Evolutionary conservation across 306 rosid genomes (phyloP), one percentile per base, ranked within the genome.

Genomic region (Carpinus fangiana): DNA sequence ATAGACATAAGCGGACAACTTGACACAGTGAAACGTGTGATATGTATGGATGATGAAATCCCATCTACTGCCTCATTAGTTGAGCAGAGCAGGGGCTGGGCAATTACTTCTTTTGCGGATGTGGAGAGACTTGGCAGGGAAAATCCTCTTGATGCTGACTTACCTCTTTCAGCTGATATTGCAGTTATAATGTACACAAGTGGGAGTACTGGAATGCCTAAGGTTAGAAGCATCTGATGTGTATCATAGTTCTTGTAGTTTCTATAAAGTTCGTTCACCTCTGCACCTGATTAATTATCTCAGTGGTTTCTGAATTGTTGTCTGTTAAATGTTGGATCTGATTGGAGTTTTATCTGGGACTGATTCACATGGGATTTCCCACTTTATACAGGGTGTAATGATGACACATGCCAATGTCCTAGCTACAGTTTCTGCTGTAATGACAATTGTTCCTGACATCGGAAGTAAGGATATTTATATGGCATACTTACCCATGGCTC

Each of bases 121-220:
- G 97, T 96, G 59, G 90, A 84, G 84, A 84, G 16, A 78, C 92
- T 86, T 79, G 99, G 99, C 54, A 84, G 79, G 86, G 87, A 85
- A 86, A 83, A 78, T 45, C 90, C 87, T 50, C 59, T 87, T 50
- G 93, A 82, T n/a, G 86, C 97, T 28, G 93, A 91, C 78, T 84
- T 96, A 69, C 99, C 99, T 60, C 83, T 90, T 80, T 78, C 98
- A 59, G 88, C 92, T 16, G 98, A 96, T 84, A 73, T 91, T 76
- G 99, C 98, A 5, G 99, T 96, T 85, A 93, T 96, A 81, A 96
- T 93, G 99, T 96, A 96, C 85, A 93, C 99, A 54, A 96, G 99
- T 83, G 99, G 99, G 86, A 96, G 99, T 83, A 93, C 98, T 12
- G 99, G 99, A 79, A 82, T 93, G 74, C 97, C 99, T 38, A 93